phyloP scores from a whole-genome alignment of 768 basidiomycete species.

The Tulasnella sp. region DNA sequence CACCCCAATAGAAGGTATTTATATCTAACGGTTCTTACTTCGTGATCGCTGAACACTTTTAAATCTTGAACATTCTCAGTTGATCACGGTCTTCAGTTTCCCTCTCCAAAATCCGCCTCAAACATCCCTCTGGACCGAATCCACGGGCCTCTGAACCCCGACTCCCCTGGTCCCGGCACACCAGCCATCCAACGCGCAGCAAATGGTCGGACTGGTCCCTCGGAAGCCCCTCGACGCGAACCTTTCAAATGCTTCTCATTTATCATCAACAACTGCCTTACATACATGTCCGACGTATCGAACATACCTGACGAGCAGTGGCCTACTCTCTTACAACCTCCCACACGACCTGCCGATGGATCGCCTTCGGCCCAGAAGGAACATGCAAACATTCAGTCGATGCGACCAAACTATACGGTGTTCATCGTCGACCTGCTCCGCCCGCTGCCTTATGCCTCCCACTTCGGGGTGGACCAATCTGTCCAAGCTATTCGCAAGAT shows the following conservation, averaged over 20 bases:
- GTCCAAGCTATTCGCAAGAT: slow-evolving; percentile 55
- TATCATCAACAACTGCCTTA: slow-evolving; percentile 58
- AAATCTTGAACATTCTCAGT: slow-evolving; percentile 43
- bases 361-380: background rate
- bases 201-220: background rate
- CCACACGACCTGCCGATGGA: background rate
- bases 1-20: slow-evolving; percentile 60
- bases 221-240: background rate
- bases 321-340: slow-evolving; percentile 43
- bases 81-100: slow-evolving; percentile 69
- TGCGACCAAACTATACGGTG: slow-evolving; percentile 44
- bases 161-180: slow-evolving; percentile 33
- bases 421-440: slow-evolving; percentile 76
- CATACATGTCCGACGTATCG: slow-evolving; percentile 82
- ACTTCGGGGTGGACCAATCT: slow-evolving; percentile 69
- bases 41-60: background rate
- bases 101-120: slow-evolving; percentile 41
- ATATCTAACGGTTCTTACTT: slow-evolving; percentile 1
- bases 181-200: slow-evolving; percentile 15
- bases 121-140: slow-evolving; percentile 42
- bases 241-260: slow-evolving; percentile 55
- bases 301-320: slow-evolving; percentile 72
- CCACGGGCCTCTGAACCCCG: slow-evolving; percentile 36
- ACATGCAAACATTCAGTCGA: slow-evolving; percentile 30
- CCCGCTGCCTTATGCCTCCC: slow-evolving; percentile 65